Conservation (phyloP, 305 asterid genomes). For the Rubia occidens region DNA sequence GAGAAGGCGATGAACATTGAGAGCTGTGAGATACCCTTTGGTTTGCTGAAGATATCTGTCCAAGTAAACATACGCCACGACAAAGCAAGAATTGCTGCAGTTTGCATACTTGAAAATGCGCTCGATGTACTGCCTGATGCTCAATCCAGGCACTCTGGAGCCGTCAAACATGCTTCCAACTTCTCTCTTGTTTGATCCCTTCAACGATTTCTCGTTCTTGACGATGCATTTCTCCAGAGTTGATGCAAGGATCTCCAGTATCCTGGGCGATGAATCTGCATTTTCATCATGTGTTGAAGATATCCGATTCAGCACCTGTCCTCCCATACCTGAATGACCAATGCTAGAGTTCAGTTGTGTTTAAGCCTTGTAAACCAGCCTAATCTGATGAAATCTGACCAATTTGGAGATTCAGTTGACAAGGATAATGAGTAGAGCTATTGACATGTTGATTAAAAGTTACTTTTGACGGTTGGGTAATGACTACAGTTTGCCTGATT, state of each 20-base stretch:
- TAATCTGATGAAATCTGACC: not conserved
- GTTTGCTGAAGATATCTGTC: slow-evolving; percentile 26
- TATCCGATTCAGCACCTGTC: slow-evolving; percentile 19
- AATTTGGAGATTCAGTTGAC: not conserved
- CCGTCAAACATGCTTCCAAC: slow-evolving; percentile 26
- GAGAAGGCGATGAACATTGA: slow-evolving; percentile 34
- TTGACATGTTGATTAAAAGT: slow-evolving; percentile 9
- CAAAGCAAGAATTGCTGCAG: slow-evolving; percentile 37
- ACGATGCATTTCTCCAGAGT: slow-evolving; percentile 23
- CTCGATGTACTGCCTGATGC: slow-evolving; percentile 30
- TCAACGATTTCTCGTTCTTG: slow-evolving; percentile 27
- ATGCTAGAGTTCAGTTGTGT: not conserved
- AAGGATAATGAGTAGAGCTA: not conserved
- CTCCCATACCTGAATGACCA: slow-evolving; percentile 19
- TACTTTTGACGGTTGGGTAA: slow-evolving; percentile 8
- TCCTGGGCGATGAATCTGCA: slow-evolving; percentile 18
- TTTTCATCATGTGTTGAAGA: slow-evolving; percentile 13
- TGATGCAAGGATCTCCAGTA: slow-evolving; percentile 25
- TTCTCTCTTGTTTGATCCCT: slow-evolving; percentile 22
- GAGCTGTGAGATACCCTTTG: slow-evolving; percentile 24
- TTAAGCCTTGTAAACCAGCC: not conserved
- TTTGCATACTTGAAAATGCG: slow-evolving; percentile 36
- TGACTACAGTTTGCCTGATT: slow-evolving; percentile 4
- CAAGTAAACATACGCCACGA: slow-evolving; percentile 34
- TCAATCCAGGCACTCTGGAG: slow-evolving; percentile 32